phyloP scores from a whole-genome alignment of 306 rosid species.

The Myrica gale region DNA sequence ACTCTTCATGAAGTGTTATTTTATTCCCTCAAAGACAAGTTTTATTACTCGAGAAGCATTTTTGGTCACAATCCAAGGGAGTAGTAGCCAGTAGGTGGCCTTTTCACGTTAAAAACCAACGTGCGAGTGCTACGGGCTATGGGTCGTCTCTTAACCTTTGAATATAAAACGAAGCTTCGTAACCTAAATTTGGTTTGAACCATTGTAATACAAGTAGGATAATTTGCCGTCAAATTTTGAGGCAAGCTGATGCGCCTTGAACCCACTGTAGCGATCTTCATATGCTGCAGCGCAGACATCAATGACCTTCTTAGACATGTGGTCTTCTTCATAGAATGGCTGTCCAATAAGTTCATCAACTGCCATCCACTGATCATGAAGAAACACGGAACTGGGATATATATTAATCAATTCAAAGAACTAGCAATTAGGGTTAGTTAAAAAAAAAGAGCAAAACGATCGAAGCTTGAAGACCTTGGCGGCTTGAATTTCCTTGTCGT shows the following conservation, averaged over 20 bases:
- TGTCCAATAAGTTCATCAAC: slow-evolving; percentile 28
- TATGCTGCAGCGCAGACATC: slow-evolving; percentile 35
- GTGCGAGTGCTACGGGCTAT: not conserved
- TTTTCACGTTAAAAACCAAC: not conserved
- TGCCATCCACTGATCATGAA: slow-evolving; percentile 48
- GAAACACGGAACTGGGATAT: not conserved
- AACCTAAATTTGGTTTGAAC: not conserved
- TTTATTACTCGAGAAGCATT: not conserved
- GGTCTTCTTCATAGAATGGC: slow-evolving; percentile 34
- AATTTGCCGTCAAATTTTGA: slow-evolving; percentile 34
- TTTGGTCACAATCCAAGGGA: not conserved
- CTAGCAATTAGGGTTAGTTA: too few species aligned
- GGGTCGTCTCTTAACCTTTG: too few species aligned
- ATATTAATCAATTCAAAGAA: not conserved
- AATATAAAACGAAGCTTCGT: too few species aligned
- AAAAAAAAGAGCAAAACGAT: not conserved
- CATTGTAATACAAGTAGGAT: slow-evolving; percentile 27
- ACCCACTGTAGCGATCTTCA: slow-evolving; percentile 30
- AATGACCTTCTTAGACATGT: slow-evolving; percentile 31
- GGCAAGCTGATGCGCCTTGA: slow-evolving; percentile 23
- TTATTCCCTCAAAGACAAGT: not conserved
- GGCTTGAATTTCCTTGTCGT: slow-evolving; percentile 47
- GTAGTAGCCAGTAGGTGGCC: not conserved
- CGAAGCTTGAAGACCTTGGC: slow-evolving; percentile 28
- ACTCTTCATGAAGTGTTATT: not conserved